Evolutionary conservation across 2,329 filamentous ascomycete species (phyloP), one percentile per base, ranked within the genome.

Genomic region (Aspergillus sp.): DNA sequence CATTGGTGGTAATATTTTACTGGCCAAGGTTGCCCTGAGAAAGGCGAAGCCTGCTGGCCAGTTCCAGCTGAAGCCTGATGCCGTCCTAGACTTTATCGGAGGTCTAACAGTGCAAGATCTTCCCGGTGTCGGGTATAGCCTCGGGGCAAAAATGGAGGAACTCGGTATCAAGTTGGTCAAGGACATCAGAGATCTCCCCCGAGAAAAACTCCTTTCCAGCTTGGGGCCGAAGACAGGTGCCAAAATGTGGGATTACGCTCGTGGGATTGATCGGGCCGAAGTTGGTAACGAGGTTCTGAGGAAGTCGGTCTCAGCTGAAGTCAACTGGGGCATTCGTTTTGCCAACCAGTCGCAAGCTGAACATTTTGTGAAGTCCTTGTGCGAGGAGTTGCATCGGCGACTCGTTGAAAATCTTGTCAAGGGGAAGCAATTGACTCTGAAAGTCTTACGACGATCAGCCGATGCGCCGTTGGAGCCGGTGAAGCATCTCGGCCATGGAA

Each of bases 301-400:
- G 33, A 98, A 96, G 53, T 96, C 89, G 0, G 86, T 98, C 0
- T 96, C 91, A 2, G 89, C 89, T 1, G 91, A 98, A 55, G 86
- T 98, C 41, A 98, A 91, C 49, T 98, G 91, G 91, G 91, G 93
- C 2, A 93, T 98, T 35, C 79, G 91, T 4, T 98, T 98, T 53
- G 77, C 91, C 45, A 93, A 74, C 39, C 86, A 95, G 51, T 72
- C 75, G n/a, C 89, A 98, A 58, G 88, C 86, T 0, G 89, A 96
- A 37, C 85, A 93, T 43, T 98, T 98, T 55, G 72, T 96, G 17
- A 67, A 76, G 40, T 91, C 84, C 43, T 66, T 98, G 0, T 91
- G 84, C 51, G 80, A 80, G 35, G 91, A 98, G 57, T 64, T 98
- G 5, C 79, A 88, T 46, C 80, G 79, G 35, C 74, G 91, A 1